These are phyloP conservation scores for Solanum piurae DNA, from an alignment of 257 asterid genomes.

Conservation along the genomic window DNA sequence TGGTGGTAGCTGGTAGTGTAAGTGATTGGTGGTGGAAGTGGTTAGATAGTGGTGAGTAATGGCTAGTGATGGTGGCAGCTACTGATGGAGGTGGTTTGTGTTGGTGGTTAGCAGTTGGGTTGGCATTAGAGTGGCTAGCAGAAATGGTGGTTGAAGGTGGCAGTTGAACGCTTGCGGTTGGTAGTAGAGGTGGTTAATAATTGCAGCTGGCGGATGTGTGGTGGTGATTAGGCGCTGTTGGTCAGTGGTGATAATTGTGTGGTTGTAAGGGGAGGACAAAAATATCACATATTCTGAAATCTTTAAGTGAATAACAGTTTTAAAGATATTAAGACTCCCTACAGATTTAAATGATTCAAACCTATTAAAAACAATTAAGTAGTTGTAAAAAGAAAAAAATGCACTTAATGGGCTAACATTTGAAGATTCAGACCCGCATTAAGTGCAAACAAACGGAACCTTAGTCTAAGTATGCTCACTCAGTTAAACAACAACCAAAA, in stretches of 20 bases:
- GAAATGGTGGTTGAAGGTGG: neutral
- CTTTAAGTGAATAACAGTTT: neutral
- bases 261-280: neutral
- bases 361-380: neutral
- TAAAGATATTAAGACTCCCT: neutral
- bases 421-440: neutral
- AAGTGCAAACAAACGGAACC: neutral
- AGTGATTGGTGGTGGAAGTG: neutral
- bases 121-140: neutral
- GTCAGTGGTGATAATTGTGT: neutral
- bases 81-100: neutral
- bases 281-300: neutral
- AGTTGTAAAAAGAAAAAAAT: neutral
- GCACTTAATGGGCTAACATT: neutral
- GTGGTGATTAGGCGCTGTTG: neutral
- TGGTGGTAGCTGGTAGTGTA: neutral
- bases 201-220: neutral
- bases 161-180: neutral
- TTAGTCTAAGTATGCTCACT: neutral
- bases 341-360: neutral
- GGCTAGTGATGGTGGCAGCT: neutral
- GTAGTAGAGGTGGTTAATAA: neutral
- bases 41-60: neutral
- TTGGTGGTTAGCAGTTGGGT: neutral
- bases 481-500: neutral